phyloP scores from a whole-genome alignment of 2,329 filamentous ascomycete genomes.

The Alternaria novae-zelandiae region DNA sequence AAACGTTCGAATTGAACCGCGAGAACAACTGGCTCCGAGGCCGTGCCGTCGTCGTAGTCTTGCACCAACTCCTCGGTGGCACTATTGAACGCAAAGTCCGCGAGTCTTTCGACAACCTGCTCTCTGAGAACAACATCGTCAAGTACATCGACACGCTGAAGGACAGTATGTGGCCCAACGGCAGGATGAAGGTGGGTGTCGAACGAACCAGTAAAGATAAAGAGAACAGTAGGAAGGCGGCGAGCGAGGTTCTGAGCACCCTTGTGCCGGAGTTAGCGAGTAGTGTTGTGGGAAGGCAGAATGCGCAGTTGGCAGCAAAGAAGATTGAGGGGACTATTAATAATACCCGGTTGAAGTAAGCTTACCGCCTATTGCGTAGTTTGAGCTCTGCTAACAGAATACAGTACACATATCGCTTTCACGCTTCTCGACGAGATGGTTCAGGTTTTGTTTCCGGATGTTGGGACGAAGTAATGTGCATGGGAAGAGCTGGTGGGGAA shows the following conservation, averaged over 20 bases:
- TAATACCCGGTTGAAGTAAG: constrained; percentile 86
- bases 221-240: constrained; percentile 81
- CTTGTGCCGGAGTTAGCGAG: constrained; percentile 89
- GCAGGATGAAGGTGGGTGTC: constrained; percentile 57
- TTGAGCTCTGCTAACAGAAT: too few relatives aligned
- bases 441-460: constrained; percentile 52
- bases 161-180: constrained; percentile 82
- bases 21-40: constrained; percentile 98
- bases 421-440: constrained; percentile 58
- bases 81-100: constrained; percentile 96
- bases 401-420: constrained; percentile 58
- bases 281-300: constrained; percentile 89
- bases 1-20: constrained; percentile 91
- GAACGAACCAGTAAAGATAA: constrained; percentile 75
- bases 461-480: constrained; percentile 1
- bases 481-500: too few relatives aligned
- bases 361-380: too few relatives aligned
- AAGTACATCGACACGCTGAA: constrained; percentile 77
- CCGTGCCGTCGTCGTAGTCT: constrained; percentile 90
- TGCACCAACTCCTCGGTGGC: constrained; percentile 93
- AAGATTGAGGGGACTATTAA: constrained; percentile 91
- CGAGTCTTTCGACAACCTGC: constrained; percentile 75
- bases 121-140: constrained; percentile 79
- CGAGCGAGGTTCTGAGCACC: constrained; percentile 85
- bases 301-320: constrained; percentile 88